These are phyloP conservation scores for Xenosphaeropsis pyriputrescens DNA, from an alignment of 2,329 filamentous ascomycete species.

Conservation along the genomic window DNA sequence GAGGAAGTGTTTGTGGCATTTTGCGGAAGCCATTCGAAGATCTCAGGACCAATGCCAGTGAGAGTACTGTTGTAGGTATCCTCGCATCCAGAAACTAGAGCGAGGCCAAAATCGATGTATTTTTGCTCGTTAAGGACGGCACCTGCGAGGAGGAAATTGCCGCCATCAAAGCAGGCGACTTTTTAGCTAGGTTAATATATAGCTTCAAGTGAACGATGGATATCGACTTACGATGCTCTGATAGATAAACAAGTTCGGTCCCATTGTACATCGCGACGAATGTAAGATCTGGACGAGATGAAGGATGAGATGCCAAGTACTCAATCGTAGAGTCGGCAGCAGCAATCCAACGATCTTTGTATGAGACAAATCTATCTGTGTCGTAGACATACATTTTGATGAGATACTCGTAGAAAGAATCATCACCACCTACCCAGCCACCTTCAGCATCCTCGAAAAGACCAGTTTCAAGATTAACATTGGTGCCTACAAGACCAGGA, in stretches of 20 bases:
- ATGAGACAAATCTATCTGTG: constrained; percentile 40
- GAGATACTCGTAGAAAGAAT: constrained; percentile 81
- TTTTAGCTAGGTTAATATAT: constrained; percentile 3
- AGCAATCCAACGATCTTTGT: constrained; percentile 60
- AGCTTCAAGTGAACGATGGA: no score
- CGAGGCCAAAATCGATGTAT: constrained; percentile 62
- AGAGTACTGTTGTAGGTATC: constrained; percentile 55
- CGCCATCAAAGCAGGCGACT: constrained; percentile 73
- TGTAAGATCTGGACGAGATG: constrained; percentile 51
- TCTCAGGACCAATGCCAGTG: constrained; percentile 66
- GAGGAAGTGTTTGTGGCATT: constrained; percentile 24
- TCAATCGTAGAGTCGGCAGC: constrained; percentile 65
- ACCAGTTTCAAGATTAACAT: constrained; percentile 50
- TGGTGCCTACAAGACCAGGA: constrained; percentile 59
- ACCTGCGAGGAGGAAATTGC: constrained; percentile 74
- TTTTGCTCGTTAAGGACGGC: constrained; percentile 47
- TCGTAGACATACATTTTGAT: constrained; percentile 88
- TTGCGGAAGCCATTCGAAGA: constrained; percentile 44
- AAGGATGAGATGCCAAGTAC: constrained; percentile 55
- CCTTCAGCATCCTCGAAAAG: constrained; percentile 51
- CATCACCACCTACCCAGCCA: constrained; percentile 64
- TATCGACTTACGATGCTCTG: constrained; percentile 22
- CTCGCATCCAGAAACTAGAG: constrained; percentile 58
- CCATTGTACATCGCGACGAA: constrained; percentile 48
- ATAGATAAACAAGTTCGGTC: constrained; percentile 25